Evolutionary conservation across 108 stramenopile genomes (phyloP), one percentile per base, ranked within the genome.

Genomic region (Parietichytrium sp.): DNA sequence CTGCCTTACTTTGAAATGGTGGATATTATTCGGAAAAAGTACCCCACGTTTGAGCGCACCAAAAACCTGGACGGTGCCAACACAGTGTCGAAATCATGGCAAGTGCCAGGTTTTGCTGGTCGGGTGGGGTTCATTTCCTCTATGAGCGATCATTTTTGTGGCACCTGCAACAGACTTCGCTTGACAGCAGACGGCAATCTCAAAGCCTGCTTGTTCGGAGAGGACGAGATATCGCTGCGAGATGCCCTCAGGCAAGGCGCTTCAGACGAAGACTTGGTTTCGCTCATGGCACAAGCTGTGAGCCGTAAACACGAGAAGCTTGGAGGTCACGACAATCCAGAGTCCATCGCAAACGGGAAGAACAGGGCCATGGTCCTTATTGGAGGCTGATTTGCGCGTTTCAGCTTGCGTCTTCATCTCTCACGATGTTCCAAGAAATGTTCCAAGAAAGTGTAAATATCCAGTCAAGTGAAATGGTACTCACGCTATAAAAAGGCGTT

Each of bases 331-430:
- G 90, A 83, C 3, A 87, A 86, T 82, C 90, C 93, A 52, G 87
- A 93, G 6, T 87, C 87, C 52, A 92, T 98, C 82, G 87, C 92
- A 29, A 85, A 85, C 29, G 49, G 79, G 26, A 84, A 93, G 50
- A 97, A 96, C 86, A 87, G 96, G 30, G 96, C 96, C 81, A 98
- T 97, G 97, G 96, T 93, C n/a, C 79, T 94, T 55, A 98, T 98
- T 80, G 97, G 97, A 23, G 97, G 97, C 15, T 98, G 36, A 29
- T 16, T 50, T 50, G n/a, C 16, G 16, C n/a, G 16, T 50, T 50
- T 18, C n/a, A 0, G 16, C 49, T 50, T 50, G 49, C 16, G n/a
- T n/a, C n/a, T n/a, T n/a, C n/a, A n/a, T n/a, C n/a, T n/a, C n/a
- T n/a, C n/a, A n/a, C n/a, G n/a, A n/a, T n/a, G n/a, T n/a, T n/a